phyloP scores from a whole-genome alignment of 192 early-diverging fungal genomes.

The Backusella circina region DNA sequence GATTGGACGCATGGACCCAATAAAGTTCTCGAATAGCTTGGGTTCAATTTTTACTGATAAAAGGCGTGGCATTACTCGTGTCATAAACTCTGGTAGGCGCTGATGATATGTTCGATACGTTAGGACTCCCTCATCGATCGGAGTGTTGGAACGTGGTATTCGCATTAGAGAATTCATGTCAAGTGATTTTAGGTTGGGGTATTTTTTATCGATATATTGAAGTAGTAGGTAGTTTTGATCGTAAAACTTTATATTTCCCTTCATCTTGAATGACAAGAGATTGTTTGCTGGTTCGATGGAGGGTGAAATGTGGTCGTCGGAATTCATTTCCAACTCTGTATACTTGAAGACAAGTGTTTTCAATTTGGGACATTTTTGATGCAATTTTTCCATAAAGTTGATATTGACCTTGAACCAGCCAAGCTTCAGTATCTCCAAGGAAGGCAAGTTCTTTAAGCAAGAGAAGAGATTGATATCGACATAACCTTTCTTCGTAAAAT shows the following conservation, averaged over 20 bases:
- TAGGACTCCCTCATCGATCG: not conserved
- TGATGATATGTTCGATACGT: not conserved
- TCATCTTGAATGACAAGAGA: not conserved
- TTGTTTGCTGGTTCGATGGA: not conserved
- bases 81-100: not conserved
- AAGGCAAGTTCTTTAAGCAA: not conserved
- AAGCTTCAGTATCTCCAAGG: not conserved
- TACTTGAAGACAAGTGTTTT: not conserved
- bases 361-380: not conserved
- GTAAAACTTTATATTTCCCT: not conserved
- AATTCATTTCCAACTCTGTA: not conserved
- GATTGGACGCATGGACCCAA: not conserved
- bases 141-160: not conserved
- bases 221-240: not conserved
- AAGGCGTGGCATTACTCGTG: not conserved
- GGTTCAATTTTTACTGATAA: not conserved
- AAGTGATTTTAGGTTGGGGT: not conserved
- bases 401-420: constrained; percentile 1
- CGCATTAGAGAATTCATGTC: not conserved
- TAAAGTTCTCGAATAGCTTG: not conserved
- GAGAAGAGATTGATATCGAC: not conserved
- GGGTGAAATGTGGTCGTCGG: not conserved
- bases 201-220: not conserved
- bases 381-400: not conserved
- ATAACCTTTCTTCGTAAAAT: not conserved